Base-by-base conservation (phyloP, 208 protist genomes). In the Porcisia hertigi region DNA sequence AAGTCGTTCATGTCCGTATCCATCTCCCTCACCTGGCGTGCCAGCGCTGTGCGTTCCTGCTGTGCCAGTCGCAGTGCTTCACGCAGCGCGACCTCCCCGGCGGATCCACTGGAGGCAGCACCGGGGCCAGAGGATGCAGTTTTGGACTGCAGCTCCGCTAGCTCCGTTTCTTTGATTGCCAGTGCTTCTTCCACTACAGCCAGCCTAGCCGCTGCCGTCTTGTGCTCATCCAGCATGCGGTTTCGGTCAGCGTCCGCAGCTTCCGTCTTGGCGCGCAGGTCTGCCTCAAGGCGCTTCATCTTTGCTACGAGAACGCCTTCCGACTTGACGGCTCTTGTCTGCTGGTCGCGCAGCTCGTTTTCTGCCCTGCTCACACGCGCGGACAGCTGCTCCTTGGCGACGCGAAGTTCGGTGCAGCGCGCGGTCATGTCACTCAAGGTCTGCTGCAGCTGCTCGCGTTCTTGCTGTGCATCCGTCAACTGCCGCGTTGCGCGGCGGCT, bases 1-100 rank as follows among this genome's bases (percentile, higher is more conserved):
- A 93, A 76, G 75, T 91, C 89, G 69, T 81, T 82, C 80, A 93
- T 85, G 69, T 93, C 89, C 54, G 77, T 84, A 72, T 93, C 86
- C 81, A 93, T 79, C 69, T 93, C 89, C 52, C 66, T 69, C 65
- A 91, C 55, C 58, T 93, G 89, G 30, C 72, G 65, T 23, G 63
- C 70, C 12, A 92, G 67, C 16, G 59, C 54, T 6, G 70, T 58
- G 53, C 83, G 79, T 30, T 86, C 80, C 34, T 78, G 58, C 69
- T 82, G 69, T 6, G 77, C 76, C 16, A 55, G 16, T 9, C 62
- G 30, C 55, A 90, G 77, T 30, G 76, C 84, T 67, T 86, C 75
- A 11, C 71, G 75, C 54, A 88, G 79, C 20, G 69, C 71, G 25
- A 45, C 66, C 41, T 64, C 60, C 25, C 75, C 78, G 54, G 18